Percentiles rank a stretch among this genome's conserved stretches.
Evolutionary conservation across 305 asterid genomes (phyloP).

Genomic region (Solanum aculeatissimum): DNA sequence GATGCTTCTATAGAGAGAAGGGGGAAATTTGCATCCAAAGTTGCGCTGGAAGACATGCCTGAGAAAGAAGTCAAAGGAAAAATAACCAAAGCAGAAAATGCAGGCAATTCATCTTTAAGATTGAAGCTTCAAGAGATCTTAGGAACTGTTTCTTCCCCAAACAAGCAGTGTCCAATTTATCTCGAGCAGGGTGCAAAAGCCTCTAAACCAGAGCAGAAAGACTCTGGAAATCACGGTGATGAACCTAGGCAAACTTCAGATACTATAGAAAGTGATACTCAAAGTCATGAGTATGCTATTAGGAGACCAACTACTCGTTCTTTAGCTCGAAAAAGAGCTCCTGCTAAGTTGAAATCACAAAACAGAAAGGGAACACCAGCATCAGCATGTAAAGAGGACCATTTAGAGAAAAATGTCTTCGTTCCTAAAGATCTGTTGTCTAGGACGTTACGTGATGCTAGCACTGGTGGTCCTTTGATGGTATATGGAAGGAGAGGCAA

Average conservation of each 20-base stretch:
- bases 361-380: conserved; percentile 19
- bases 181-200: conserved; percentile 13
- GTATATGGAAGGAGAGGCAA: conserved; percentile 30
- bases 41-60: conserved; percentile 25
- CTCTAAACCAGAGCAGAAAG: neutral
- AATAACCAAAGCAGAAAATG: conserved; percentile 28
- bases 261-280: conserved; percentile 78
- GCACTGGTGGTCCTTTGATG: conserved; percentile 21
- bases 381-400: conserved; percentile 21
- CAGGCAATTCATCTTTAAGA: conserved; percentile 54
- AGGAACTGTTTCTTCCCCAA: conserved; percentile 60
- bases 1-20: conserved; percentile 22
- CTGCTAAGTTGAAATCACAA: conserved; percentile 21
- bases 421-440: conserved; percentile 30
- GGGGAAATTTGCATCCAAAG: conserved; percentile 20
- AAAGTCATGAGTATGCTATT: conserved; percentile 18
- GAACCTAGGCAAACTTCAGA: conserved; percentile 51
- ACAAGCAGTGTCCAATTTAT: conserved; percentile 18
- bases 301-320: conserved; percentile 47
- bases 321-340: conserved; percentile 34
- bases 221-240: conserved; percentile 9
- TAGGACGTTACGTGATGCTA: conserved; percentile 25
- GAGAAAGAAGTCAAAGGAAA: conserved; percentile 30
- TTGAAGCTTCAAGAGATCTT: conserved; percentile 77
- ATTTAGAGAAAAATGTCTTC: conserved; percentile 21